These are phyloP conservation scores for Nowakowskiella sp. DNA, from an alignment of 192 early-diverging fungal genomes.

Conservation along the genomic window DNA sequence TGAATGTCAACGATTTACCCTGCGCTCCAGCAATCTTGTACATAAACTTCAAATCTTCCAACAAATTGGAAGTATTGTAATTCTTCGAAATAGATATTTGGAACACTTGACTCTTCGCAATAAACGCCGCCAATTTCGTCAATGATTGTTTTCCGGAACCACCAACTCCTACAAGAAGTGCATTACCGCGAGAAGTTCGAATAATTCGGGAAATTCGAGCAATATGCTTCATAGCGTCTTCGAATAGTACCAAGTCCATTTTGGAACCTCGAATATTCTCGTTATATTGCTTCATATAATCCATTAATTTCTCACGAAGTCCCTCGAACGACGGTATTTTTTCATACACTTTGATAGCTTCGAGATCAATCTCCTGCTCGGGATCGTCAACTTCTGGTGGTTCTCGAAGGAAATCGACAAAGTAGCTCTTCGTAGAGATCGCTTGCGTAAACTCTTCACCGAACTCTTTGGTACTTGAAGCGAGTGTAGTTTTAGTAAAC, in stretches of 20 bases:
- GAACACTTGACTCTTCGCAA: conserved; percentile 55
- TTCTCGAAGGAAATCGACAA: conserved; percentile 53
- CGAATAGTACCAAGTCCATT: conserved; percentile 61
- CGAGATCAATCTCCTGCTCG: conserved; percentile 50
- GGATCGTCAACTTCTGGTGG: conserved; percentile 55
- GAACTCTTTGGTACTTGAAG: conserved; percentile 43
- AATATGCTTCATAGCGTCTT: conserved; percentile 62
- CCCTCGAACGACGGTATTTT: conserved; percentile 50
- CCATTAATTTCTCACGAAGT: conserved; percentile 37
- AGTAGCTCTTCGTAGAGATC: conserved; percentile 38
- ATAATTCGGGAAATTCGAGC: conserved; percentile 56
- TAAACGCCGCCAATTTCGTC: conserved; percentile 54
- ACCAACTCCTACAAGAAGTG: conserved; percentile 55
- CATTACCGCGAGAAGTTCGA: conserved; percentile 51
- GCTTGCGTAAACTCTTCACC: conserved; percentile 40
- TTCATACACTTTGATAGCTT: conserved; percentile 54
- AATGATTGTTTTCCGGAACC: conserved; percentile 61
- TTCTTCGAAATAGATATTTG: conserved; percentile 59
- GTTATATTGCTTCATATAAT: conserved; percentile 59
- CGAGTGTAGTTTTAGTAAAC: conserved; percentile 43
- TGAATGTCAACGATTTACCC: conserved; percentile 52
- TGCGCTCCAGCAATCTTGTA: conserved; percentile 54
- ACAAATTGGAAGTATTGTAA: conserved; percentile 48
- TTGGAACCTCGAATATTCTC: conserved; percentile 50
- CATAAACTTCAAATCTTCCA: conserved; percentile 64